Evolutionary conservation across 2,329 filamentous ascomycete genomes (phyloP).

Genomic region (Cercospora sp.): DNA sequence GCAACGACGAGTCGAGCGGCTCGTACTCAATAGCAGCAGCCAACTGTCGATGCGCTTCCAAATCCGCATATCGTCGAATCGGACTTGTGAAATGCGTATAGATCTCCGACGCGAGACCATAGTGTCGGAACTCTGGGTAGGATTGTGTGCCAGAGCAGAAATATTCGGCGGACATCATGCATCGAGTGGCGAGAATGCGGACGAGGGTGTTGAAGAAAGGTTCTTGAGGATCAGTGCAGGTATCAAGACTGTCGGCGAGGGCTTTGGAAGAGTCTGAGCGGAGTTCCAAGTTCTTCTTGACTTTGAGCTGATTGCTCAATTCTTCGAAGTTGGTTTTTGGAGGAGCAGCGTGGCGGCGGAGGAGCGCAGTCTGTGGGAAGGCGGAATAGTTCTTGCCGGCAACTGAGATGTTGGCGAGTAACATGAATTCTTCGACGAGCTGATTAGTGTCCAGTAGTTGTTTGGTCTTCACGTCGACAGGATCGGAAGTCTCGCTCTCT

Average conservation of each 20-base stretch:
- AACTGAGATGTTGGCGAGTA: slow-evolving; percentile 95
- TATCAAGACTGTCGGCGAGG: slow-evolving; percentile 88
- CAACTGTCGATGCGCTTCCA: slow-evolving; percentile 89
- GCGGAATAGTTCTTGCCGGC: slow-evolving; percentile 85
- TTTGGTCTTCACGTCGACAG: slow-evolving; percentile 95
- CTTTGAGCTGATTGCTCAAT: slow-evolving; percentile 82
- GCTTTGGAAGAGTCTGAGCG: slow-evolving; percentile 84
- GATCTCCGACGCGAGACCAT: slow-evolving; percentile 92
- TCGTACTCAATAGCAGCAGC: slow-evolving; percentile 95
- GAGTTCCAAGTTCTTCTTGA: slow-evolving; percentile 79
- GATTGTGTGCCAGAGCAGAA: slow-evolving; percentile 93
- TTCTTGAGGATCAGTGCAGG: slow-evolving; percentile 73
- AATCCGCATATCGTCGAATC: slow-evolving; percentile 95
- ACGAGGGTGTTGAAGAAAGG: slow-evolving; percentile 99
- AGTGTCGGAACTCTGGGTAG: slow-evolving; percentile 93
- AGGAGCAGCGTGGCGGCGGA: slow-evolving; percentile 87
- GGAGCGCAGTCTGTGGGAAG: slow-evolving; percentile 91
- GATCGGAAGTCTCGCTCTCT: slow-evolving; percentile 93
- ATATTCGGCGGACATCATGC: slow-evolving; percentile 99
- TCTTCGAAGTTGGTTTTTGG: slow-evolving; percentile 97
- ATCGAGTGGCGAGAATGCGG: slow-evolving; percentile 94
- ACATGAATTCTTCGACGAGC: slow-evolving; percentile 98
- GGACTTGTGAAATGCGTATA: slow-evolving; percentile 99
- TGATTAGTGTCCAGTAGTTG: slow-evolving; percentile 93
- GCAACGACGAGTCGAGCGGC: slow-evolving; percentile 74